These are phyloP conservation scores for Gautieria morchelliformis DNA, from an alignment of 768 basidiomycete genomes.

Conservation along the genomic window DNA sequence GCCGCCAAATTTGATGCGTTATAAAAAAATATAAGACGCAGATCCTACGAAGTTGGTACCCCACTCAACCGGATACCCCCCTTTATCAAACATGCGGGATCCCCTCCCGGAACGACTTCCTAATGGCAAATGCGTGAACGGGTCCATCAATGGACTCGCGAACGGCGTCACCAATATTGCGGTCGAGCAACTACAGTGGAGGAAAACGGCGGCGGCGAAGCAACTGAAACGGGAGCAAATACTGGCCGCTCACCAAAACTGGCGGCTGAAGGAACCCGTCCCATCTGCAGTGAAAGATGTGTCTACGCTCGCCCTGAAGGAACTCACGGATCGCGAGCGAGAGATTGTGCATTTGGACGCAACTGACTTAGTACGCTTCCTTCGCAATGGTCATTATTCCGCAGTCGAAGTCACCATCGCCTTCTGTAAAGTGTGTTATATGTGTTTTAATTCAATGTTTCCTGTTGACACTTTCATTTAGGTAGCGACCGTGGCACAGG, in stretches of 20 bases:
- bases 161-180: neutral
- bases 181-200: constrained; percentile 5
- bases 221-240: constrained; percentile 17
- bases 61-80: neutral
- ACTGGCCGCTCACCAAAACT: constrained; percentile 17
- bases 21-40: neutral
- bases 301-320: constrained; percentile 17
- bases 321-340: constrained; percentile 21
- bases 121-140: neutral
- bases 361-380: constrained; percentile 20
- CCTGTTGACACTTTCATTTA: constrained; percentile 8
- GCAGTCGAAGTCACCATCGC: constrained; percentile 30
- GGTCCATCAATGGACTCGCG: neutral
- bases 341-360: constrained; percentile 28
- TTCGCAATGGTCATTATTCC: constrained; percentile 22
- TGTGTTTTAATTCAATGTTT: neutral
- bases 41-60: neutral
- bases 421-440: constrained; percentile 18
- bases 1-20: neutral
- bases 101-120: neutral
- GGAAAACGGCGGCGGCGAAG: constrained; percentile 1
- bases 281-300: constrained; percentile 18
- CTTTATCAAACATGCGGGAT: neutral
- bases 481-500: constrained; percentile 24
- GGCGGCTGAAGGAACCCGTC: constrained; percentile 17